Evolutionary conservation across 73 alveolate species (phyloP), one percentile per base, ranked within the genome.

Genomic region (Stentor roeselii): DNA sequence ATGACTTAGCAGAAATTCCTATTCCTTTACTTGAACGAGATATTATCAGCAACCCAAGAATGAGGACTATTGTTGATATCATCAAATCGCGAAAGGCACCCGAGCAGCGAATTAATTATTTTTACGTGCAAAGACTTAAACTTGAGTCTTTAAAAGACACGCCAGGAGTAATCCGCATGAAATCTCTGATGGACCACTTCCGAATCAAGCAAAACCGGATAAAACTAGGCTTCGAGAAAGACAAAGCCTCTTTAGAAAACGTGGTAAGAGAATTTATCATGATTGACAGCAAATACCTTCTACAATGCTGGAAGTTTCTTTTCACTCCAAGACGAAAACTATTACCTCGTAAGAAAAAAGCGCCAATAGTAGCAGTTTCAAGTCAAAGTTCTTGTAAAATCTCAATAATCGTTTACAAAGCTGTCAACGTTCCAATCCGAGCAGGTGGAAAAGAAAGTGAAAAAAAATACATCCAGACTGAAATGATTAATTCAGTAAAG

Each of bases 1-100:
- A 90, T 74, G 92, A 90, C 36, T 86, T 95, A 30, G 85, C 90
- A 0, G 86, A 89, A n/a, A 38, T 75, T 30, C 87, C 82, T 3
- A 86, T 94, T 15, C 98, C 98, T 2, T 35, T 94, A 67, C 87
- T 90, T 38, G 98, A 94, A 77, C 76, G 84, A 86, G 97, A 94
- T 60, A 92, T 94, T 0, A 84, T 90, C 38, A 85, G 84, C 60
- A 84, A 88, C 42, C 58, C 38, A 1, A 82, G 75, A 35, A 36
- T 88, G 67, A 39, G 40, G 27, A 60, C 80, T 36, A 36, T 86
- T 39, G 3, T 88, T 3, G 84, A 86, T 15, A 86, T 76, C 0
- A 76, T 75, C 36, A 76, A 83, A 30, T 60, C 41, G 36, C 42
- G 30, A 4, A 38, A 78, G 67, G 82, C 78, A 15, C 36, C 27